A percentile compares a stretch with the other conserved stretches of the same genome.
Conservation (phyloP, 352 stramenopile species). For the Bremia lactucae region DNA sequence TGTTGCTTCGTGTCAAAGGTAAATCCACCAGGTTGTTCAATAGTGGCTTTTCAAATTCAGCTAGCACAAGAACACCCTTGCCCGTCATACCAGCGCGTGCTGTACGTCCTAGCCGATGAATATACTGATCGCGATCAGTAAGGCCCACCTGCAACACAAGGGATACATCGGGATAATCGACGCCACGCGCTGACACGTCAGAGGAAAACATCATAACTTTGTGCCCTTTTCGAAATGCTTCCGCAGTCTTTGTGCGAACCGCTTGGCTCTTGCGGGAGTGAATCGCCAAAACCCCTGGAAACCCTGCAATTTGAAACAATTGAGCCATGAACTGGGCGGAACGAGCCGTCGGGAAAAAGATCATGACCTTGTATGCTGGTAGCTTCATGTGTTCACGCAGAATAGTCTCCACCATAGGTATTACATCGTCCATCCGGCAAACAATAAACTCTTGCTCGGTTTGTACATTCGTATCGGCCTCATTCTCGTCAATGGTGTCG, state of each 20-base stretch:
- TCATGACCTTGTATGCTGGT: constrained; percentile 89
- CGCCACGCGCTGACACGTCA: constrained; percentile 90
- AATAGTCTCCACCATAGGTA: constrained; percentile 56
- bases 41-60: constrained; percentile 73
- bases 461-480: constrained; percentile 84
- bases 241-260: constrained; percentile 72
- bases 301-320: constrained; percentile 72
- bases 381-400: constrained; percentile 70
- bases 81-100: constrained; percentile 83
- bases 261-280: constrained; percentile 93
- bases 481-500: constrained; percentile 86
- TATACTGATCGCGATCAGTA: constrained; percentile 89
- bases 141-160: constrained; percentile 79
- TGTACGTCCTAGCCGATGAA: constrained; percentile 91
- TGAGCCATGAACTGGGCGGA: constrained; percentile 83
- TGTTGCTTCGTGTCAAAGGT: constrained; percentile 29
- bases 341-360: constrained; percentile 90
- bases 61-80: constrained; percentile 71
- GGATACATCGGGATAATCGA: constrained; percentile 93
- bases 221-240: constrained; percentile 81
- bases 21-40: constrained; percentile 62
- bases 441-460: constrained; percentile 79
- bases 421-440: constrained; percentile 55
- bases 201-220: constrained; percentile 90
- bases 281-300: constrained; percentile 87